Evolutionary conservation across 345 rosid genomes (phyloP).

Genomic region (Corchorus capsularis): DNA sequence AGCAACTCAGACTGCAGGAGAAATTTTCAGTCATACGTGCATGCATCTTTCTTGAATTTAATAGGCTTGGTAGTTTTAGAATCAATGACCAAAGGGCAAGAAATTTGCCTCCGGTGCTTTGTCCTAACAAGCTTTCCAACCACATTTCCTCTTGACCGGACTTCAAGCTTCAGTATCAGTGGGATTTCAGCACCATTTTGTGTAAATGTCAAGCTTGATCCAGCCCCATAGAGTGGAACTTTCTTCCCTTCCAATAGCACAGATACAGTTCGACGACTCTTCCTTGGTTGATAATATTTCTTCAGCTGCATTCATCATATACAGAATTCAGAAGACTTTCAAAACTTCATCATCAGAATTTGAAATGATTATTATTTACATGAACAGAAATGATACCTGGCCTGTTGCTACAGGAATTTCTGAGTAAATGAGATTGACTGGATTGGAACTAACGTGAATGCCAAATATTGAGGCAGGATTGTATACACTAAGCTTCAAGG

Average conservation of each 20-base stretch:
- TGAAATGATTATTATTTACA: background rate
- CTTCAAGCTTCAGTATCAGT: slow-evolving; percentile 51
- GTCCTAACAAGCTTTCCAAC: slow-evolving; percentile 80
- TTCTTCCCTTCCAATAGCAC: slow-evolving; percentile 64
- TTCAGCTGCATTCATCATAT: slow-evolving; percentile 51
- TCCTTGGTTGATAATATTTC: slow-evolving; percentile 70
- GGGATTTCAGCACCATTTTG: slow-evolving; percentile 51
- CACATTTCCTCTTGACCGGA: slow-evolving; percentile 66
- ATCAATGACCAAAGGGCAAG: slow-evolving; percentile 65
- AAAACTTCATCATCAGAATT: no score
- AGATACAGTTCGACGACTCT: slow-evolving; percentile 57
- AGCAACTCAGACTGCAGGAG: background rate
- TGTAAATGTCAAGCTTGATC: slow-evolving; percentile 51
- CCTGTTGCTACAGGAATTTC: slow-evolving; percentile 64
- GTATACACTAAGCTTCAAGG: slow-evolving; percentile 60
- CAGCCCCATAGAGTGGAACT: slow-evolving; percentile 79
- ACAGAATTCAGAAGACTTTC: background rate
- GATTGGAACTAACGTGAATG: slow-evolving; percentile 68
- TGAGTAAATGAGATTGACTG: slow-evolving; percentile 58
- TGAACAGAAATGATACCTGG: slow-evolving; percentile 40
- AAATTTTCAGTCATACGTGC: slow-evolving; percentile 37
- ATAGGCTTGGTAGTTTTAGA: slow-evolving; percentile 54
- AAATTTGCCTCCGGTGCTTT: slow-evolving; percentile 51
- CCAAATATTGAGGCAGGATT: slow-evolving; percentile 82
- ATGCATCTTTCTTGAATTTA: slow-evolving; percentile 49